These are phyloP conservation scores for Cyberlindnera subsufficiens DNA, from an alignment of 805 yeast genomes.

Conservation along the genomic window DNA sequence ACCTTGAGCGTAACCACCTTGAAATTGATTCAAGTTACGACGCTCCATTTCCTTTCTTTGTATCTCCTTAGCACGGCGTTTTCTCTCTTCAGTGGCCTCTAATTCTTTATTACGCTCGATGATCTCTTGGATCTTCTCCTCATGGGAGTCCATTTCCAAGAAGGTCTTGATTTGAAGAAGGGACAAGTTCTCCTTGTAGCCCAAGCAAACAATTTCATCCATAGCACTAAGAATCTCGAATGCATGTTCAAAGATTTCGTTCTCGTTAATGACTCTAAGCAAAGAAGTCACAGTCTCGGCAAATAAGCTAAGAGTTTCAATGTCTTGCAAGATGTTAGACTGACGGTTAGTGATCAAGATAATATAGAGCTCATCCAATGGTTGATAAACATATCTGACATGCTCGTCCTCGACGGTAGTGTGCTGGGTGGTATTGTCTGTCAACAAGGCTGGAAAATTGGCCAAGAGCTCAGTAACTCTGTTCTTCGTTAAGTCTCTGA, in stretches of 20 bases:
- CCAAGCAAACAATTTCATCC: conserved; percentile 87
- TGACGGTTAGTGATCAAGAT: conserved; percentile 86
- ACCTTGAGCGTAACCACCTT: conserved; percentile 9
- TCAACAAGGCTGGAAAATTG: conserved; percentile 74
- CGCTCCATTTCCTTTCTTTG: conserved; percentile 73
- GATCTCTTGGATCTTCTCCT: conserved; percentile 96
- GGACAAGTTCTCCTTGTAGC: conserved; percentile 84
- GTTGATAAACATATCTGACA: conserved; percentile 92
- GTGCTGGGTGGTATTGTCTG: conserved; percentile 70
- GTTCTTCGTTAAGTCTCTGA: conserved; percentile 76
- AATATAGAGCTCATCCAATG: conserved; percentile 88
- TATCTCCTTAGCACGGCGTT: conserved; percentile 87
- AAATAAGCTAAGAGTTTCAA: conserved; percentile 83
- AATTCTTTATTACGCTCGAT: conserved; percentile 94
- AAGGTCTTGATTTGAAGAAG: conserved; percentile 79
- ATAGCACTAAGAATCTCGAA: conserved; percentile 88
- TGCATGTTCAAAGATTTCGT: conserved; percentile 76
- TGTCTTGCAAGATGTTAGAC: conserved; percentile 90
- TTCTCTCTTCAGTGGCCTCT: conserved; percentile 96
- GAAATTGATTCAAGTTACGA: conserved; percentile 31
- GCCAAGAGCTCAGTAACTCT: conserved; percentile 82
- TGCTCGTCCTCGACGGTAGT: conserved; percentile 91
- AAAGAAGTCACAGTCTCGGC: conserved; percentile 74
- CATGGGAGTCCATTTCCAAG: conserved; percentile 96
- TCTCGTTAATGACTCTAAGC: conserved; percentile 68